Evolutionary conservation across 495 filamentous ascomycete genomes (phyloP), one percentile per base, ranked within the genome.

Genomic region (Melanomma pulvis-pyrius): DNA sequence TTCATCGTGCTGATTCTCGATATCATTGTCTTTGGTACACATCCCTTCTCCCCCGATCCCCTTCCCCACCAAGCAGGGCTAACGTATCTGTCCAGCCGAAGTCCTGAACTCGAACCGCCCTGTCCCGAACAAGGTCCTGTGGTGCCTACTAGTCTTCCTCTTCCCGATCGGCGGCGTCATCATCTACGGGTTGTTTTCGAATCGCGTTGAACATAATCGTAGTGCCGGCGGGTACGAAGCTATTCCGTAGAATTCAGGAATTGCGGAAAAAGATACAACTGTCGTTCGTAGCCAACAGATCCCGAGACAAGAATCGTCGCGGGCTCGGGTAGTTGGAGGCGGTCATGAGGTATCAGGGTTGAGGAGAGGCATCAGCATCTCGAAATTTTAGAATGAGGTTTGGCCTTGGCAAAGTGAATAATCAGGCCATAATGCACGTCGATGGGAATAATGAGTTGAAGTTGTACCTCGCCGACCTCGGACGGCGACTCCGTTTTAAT

Each of bases 101-200:
- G 77, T 84, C 44, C 46, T 83, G 59, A 79, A 83, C 70, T 83
- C 81, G 29, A 81, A 77, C 70, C 80, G 81, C 59, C 75, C 81
- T 13, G 69, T 75, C 1, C 46, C 68, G 12, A 70, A 77, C 69
- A 84, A 84, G 73, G 57, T 83, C 21, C 67, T 83, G 7, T 84
- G 82, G 82, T 80, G 74, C 46, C 71, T 83, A 1, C 63, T 81
- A 55, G 79, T 82, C 68, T 83, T 84, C 75, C 58, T 84, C 39
- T 80, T 83, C 73, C 82, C 82, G 9, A 71, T 84, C 53, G 51
- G 80, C 62, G 82, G 82, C 53, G 72, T 80, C 51, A 63, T 81
- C 71, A 69, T 82, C 68, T 84, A 84, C 76, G 83, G 68, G 57
- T 59, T 84, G 36, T 82, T 83, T 73, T 82, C 81, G 25, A 81